Evolutionary conservation across 2,329 filamentous ascomycete genomes (phyloP), one percentile per base, ranked within the genome.

Genomic region (Aureobasidium subglaciale): DNA sequence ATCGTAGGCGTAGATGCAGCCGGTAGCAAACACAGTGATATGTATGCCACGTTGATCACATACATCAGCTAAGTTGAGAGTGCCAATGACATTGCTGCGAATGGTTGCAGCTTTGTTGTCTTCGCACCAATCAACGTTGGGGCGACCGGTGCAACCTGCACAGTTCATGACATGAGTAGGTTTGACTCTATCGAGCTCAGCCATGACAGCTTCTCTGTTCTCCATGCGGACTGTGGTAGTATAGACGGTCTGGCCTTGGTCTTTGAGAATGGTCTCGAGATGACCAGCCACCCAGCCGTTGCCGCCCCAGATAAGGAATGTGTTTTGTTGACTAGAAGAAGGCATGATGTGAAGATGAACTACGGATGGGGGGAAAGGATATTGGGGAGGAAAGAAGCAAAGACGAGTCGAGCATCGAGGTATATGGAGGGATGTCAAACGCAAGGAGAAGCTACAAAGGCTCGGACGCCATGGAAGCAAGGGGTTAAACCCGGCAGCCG

Each of bases 101-200:
- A 86, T 79, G 6, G 84, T 87, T 55, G 80, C 79, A 68, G 84
- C 79, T 70, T 81, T 84, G 73, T 87, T 79, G 64, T 84, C 81
- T 71, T 87, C 84, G 63, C 84, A 86, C 83, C 83, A 86, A 70
- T 86, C 84, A 66, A 86, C 82, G 61, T 86, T 87, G 59, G 83
- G 83, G 22, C 82, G 76, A 48, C 84, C 84, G 3, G 83, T 86
- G 65, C 78, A 82, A 59, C 83, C 84, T 45, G 84, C 84, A 58
- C 78, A 81, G 68, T 86, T 86, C 49, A 87, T 71, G 56, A 86
- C 82, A 64, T 86, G 82, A 3, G 82, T 86, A 20, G 84, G 84
- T 68, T 80, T 79, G 67, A 83, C 70, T 49, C 72, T 73, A 46
- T 82, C 75, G 24, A 87, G 74, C 65, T 81, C 78, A 42, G 73